phyloP scores from a whole-genome alignment of 257 asterid species.

The Misopates orontium region DNA sequence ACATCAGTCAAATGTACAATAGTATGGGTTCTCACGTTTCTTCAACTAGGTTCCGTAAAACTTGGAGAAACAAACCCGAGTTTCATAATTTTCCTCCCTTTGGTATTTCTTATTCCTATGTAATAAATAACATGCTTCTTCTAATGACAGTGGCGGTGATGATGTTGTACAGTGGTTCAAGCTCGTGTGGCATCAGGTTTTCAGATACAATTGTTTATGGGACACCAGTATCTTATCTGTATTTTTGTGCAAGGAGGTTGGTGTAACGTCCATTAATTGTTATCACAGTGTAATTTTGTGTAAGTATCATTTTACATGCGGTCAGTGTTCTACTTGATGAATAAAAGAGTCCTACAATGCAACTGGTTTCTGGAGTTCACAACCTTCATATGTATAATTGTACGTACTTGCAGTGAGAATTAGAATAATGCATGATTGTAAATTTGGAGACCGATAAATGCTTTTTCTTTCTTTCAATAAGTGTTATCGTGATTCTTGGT shows the following conservation, averaged over 20 bases:
- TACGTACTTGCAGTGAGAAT: too few species aligned
- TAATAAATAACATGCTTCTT: slow-evolving; percentile 7
- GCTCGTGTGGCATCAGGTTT: not conserved
- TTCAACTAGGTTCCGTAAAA: slow-evolving; percentile 17
- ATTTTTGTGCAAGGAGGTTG: not conserved
- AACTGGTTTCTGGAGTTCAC: not conserved
- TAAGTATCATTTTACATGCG: slow-evolving; percentile 14
- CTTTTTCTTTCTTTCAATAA: too few species aligned
- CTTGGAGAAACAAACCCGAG: not conserved
- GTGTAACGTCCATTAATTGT: slow-evolving; percentile 9
- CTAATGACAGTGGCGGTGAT: not conserved
- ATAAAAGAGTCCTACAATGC: slow-evolving; percentile 7
- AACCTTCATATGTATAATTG: too few species aligned
- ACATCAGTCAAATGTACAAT: too few species aligned
- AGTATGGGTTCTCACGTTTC: too few species aligned
- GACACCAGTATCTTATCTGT: not conserved
- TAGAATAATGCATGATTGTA: too few species aligned
- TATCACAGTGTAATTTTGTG: slow-evolving; percentile 13
- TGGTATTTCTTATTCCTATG: not conserved
- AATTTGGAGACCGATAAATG: too few species aligned
- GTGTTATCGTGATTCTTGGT: too few species aligned
- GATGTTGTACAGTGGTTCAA: slow-evolving; percentile 5
- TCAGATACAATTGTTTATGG: not conserved
- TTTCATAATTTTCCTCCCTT: not conserved
- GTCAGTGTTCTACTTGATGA: not conserved